Conservation (phyloP, 352 stramenopile genomes). For the Phytopythium vexans region DNA sequence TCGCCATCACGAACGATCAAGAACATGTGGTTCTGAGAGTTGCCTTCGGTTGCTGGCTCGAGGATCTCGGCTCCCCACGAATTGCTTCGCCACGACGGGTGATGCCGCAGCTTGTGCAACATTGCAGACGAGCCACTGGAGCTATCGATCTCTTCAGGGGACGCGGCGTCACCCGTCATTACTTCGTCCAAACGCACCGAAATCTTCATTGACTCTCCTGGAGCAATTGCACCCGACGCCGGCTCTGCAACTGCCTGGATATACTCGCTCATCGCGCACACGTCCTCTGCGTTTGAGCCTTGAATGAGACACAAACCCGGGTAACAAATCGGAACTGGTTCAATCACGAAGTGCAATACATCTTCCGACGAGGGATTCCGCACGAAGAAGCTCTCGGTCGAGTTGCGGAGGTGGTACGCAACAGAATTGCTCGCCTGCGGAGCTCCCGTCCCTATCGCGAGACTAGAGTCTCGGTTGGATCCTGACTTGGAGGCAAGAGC, state of each 20-base stretch:
- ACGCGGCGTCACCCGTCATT: conserved; percentile 16
- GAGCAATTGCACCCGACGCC: conserved; percentile 64
- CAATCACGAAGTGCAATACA: conserved; percentile 73
- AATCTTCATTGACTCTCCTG: conserved; percentile 76
- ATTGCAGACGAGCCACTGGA: conserved; percentile 28
- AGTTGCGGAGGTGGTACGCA: conserved; percentile 66
- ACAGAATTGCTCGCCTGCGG: conserved; percentile 23
- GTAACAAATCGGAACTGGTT: conserved; percentile 60
- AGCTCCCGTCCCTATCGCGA: conserved; percentile 16
- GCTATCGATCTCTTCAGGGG: conserved; percentile 30
- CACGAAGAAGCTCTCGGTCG: conserved; percentile 76
- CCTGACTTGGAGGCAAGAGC: conserved; percentile 43
- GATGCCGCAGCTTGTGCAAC: conserved; percentile 74
- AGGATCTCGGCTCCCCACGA: conserved; percentile 68
- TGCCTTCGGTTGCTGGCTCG: conserved; percentile 36
- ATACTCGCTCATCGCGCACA: conserved; percentile 75
- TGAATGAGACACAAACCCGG: conserved; percentile 65
- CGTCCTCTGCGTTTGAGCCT: conserved; percentile 44
- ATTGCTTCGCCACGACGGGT: conserved; percentile 80
- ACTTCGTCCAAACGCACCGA: conserved; percentile 76
- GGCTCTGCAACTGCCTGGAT: conserved; percentile 72
- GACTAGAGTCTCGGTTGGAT: conserved; percentile 25
- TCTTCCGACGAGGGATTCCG: conserved; percentile 68
- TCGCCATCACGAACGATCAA: conserved; percentile 72
- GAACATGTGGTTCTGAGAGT: conserved; percentile 67